phyloP scores from a whole-genome alignment of 768 basidiomycete genomes.

The Fistulinella prunicolor region DNA sequence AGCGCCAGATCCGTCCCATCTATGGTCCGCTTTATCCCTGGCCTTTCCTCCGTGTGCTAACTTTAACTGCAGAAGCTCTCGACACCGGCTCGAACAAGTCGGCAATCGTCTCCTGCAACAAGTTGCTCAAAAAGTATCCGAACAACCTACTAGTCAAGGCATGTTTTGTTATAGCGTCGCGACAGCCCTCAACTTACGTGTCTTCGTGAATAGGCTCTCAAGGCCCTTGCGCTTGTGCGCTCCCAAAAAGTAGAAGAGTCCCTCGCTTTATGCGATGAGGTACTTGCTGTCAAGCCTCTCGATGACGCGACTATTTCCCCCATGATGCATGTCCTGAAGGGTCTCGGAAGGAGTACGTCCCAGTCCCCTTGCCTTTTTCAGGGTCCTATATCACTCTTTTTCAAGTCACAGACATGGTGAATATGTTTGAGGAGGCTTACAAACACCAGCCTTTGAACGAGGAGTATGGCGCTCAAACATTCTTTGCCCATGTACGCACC shows the following conservation, averaged over 20 bases:
- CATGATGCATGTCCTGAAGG: conserved; percentile 81
- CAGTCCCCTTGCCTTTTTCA: neutral
- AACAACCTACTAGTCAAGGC: conserved; percentile 73
- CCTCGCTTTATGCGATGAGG: conserved; percentile 73
- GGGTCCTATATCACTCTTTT: neutral
- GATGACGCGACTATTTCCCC: conserved; percentile 73
- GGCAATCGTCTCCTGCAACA: conserved; percentile 81
- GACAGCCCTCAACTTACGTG: conserved; percentile 4
- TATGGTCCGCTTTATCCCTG: conserved; percentile 55
- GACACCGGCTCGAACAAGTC: conserved; percentile 87
- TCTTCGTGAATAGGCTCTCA: conserved; percentile 57
- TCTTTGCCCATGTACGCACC: conserved; percentile 80
- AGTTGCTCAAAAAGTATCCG: conserved; percentile 83
- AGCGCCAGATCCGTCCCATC: conserved; percentile 82
- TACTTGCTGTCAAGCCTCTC: conserved; percentile 67
- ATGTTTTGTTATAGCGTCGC: neutral
- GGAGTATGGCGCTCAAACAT: conserved; percentile 79
- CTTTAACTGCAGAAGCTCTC: conserved; percentile 59
- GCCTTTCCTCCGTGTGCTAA: conserved; percentile 1
- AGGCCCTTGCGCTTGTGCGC: conserved; percentile 80
- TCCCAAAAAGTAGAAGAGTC: conserved; percentile 86
- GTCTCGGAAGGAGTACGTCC: conserved; percentile 62
- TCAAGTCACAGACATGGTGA: conserved; percentile 72
- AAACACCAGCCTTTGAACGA: conserved; percentile 79
- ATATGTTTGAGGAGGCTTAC: conserved; percentile 85